Conservation (phyloP, 1,284 basidiomycete species). For the Trametes versicolor region DNA sequence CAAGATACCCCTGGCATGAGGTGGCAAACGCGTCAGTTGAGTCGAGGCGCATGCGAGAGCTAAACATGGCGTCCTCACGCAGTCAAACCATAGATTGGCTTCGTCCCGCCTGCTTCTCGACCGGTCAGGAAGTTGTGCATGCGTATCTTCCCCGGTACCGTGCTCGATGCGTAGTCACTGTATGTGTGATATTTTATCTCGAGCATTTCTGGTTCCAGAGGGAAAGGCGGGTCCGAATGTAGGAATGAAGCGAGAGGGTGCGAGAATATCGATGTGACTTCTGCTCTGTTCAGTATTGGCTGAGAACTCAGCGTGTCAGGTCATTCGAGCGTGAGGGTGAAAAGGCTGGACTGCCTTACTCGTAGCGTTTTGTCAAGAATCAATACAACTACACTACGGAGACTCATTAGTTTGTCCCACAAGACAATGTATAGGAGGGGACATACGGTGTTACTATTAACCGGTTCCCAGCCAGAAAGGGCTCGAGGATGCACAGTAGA, state of each 20-base stretch:
- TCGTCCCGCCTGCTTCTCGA: conserved; percentile 80
- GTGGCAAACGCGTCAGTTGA: neutral
- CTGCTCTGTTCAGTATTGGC: conserved; percentile 82
- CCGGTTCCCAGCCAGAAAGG: conserved; percentile 76
- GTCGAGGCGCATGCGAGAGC: neutral
- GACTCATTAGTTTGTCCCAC: neutral
- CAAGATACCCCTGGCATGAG: conserved; percentile 63
- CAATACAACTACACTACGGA: conserved; percentile 78
- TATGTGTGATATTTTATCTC: conserved; percentile 74
- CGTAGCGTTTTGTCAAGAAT: conserved; percentile 77
- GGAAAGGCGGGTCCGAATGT: conserved; percentile 67
- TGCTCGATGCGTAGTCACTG: conserved; percentile 62
- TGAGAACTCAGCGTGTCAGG: conserved; percentile 43
- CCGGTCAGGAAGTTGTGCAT: conserved; percentile 86
- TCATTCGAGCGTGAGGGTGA: neutral
- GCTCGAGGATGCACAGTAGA: conserved; percentile 78
- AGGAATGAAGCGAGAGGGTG: conserved; percentile 83
- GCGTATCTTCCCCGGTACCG: conserved; percentile 52
- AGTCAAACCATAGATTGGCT: conserved; percentile 86
- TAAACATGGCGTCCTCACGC: conserved; percentile 60
- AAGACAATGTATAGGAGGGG: neutral
- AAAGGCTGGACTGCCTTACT: conserved; percentile 48
- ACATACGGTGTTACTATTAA: conserved; percentile 85
- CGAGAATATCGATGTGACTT: conserved; percentile 84
- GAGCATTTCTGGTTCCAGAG: conserved; percentile 61